Percentiles rank a stretch among this genome's conserved stretches.
Conservation (phyloP, 2,329 filamentous ascomycete genomes). For the Colletotrichum spaethianum region DNA sequence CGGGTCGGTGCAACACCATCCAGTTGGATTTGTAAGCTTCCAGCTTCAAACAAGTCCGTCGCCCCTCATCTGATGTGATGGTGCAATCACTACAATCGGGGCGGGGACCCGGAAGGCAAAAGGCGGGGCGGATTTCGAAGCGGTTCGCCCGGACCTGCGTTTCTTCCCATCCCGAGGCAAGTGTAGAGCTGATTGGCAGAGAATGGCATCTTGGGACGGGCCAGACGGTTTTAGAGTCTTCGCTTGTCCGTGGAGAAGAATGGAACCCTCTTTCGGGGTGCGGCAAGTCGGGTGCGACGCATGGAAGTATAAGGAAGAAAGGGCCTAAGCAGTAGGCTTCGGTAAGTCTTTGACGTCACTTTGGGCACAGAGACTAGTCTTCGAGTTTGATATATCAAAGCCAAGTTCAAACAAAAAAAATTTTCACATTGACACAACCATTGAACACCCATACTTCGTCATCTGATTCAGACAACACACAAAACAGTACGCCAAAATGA, state of each 20-base stretch:
- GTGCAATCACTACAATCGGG: constrained; percentile 13
- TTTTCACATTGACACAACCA: neutral
- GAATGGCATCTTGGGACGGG: neutral
- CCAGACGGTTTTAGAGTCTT: constrained; percentile 9
- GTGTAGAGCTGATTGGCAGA: constrained; percentile 7
- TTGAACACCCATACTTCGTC: neutral
- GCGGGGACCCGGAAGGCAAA: neutral
- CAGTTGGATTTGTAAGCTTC: constrained; percentile 34
- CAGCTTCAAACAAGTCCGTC: neutral
- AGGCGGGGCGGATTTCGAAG: neutral
- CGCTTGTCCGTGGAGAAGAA: constrained; percentile 19
- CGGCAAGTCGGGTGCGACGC: neutral
- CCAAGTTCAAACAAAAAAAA: neutral
- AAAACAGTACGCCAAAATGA: constrained; percentile 25
- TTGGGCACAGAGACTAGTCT: neutral
- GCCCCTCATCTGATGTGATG: constrained; percentile 33
- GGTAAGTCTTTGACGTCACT: constrained; percentile 36
- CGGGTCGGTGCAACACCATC: neutral
- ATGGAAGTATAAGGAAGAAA: constrained; percentile 22
- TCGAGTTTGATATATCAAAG: neutral
- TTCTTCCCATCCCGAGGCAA: neutral
- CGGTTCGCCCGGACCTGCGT: constrained; percentile 19
- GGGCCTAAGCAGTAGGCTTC: neutral
- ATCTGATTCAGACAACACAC: neutral
- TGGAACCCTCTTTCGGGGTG: constrained; percentile 2